Percentiles rank a stretch among this genome's conserved stretches.
Conservation (phyloP, 2,329 filamentous ascomycete genomes). For the Teratosphaeria viscida region DNA sequence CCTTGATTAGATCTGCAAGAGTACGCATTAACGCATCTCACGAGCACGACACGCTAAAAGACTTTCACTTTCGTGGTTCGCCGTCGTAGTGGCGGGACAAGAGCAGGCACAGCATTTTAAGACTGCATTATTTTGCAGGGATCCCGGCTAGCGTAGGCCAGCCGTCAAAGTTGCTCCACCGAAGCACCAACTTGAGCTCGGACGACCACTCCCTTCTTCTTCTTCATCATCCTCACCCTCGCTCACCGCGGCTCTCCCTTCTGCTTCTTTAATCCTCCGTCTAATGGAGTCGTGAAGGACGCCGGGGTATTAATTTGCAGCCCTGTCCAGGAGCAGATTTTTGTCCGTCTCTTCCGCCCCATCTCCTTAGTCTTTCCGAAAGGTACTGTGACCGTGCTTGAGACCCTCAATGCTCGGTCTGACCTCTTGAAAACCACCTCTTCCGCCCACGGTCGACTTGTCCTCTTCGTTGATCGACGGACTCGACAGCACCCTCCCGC, state of each 20-base stretch:
- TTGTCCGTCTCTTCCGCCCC: constrained; percentile 11
- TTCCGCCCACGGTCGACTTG: constrained; percentile 20
- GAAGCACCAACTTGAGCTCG: background rate
- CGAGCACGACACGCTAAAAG: background rate
- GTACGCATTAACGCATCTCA: constrained; percentile 1
- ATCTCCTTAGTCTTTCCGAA: constrained; percentile 10
- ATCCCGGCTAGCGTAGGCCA: background rate
- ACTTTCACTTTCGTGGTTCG: background rate
- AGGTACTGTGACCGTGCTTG: constrained; percentile 16
- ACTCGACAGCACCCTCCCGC: background rate
- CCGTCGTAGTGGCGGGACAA: background rate
- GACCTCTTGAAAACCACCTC: constrained; percentile 6
- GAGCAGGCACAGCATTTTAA: background rate
- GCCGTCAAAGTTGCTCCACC: background rate
- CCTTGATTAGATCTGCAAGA: constrained; percentile 1
- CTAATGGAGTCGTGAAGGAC: constrained; percentile 6
- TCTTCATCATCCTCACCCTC: background rate
- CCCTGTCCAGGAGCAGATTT: constrained; percentile 4
- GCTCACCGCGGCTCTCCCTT: background rate
- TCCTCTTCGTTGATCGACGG: constrained; percentile 32
- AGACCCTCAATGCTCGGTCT: constrained; percentile 13
- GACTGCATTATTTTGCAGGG: background rate
- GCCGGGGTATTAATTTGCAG: constrained; percentile 1
- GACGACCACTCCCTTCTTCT: background rate
- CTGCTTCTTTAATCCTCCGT: background rate